Conservation (phyloP, 2,329 filamentous ascomycete genomes). For the Epichloe scottii region DNA sequence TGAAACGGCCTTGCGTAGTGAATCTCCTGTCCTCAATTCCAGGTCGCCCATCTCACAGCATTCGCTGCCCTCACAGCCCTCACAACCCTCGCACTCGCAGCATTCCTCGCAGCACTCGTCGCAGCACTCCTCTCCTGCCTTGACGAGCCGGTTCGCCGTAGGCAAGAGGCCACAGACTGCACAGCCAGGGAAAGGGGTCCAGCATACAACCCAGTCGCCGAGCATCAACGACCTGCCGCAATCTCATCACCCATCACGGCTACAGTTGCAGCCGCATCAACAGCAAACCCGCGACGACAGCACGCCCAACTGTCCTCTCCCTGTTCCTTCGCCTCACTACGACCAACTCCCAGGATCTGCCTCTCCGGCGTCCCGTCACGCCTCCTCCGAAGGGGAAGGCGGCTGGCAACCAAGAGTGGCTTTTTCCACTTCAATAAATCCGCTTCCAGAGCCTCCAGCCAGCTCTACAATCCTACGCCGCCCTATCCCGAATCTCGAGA, state of each 20-base stretch:
- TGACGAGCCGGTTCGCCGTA: slow-evolving; percentile 28
- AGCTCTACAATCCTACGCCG: slow-evolving; percentile 13
- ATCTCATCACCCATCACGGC: not conserved
- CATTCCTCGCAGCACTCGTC: not conserved
- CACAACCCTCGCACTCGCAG: slow-evolving; percentile 1
- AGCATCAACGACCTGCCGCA: slow-evolving; percentile 12
- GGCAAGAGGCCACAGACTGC: slow-evolving; percentile 11
- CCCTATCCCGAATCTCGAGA: slow-evolving; percentile 24
- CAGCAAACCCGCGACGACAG: slow-evolving; percentile 13
- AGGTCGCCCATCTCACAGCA: slow-evolving; percentile 26
- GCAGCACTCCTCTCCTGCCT: slow-evolving; percentile 26
- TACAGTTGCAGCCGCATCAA: slow-evolving; percentile 11
- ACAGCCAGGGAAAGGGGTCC: slow-evolving; percentile 11
- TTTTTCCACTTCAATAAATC: slow-evolving; percentile 40
- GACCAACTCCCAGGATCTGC: slow-evolving; percentile 1
- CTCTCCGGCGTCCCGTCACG: slow-evolving; percentile 5
- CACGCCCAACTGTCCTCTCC: slow-evolving; percentile 10
- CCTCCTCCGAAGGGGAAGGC: not conserved
- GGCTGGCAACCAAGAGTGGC: slow-evolving; percentile 32
- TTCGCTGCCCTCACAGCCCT: not conserved
- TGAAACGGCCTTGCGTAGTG: slow-evolving; percentile 4
- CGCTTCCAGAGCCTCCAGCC: slow-evolving; percentile 28
- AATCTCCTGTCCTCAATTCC: slow-evolving; percentile 7
- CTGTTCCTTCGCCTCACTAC: slow-evolving; percentile 13
- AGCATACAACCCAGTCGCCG: slow-evolving; percentile 4